Percentiles rank a stretch among this genome's conserved stretches.
These are phyloP conservation scores for Naganishia sp. DNA, from an alignment of 1,284 basidiomycete species.

Conservation along the genomic window DNA sequence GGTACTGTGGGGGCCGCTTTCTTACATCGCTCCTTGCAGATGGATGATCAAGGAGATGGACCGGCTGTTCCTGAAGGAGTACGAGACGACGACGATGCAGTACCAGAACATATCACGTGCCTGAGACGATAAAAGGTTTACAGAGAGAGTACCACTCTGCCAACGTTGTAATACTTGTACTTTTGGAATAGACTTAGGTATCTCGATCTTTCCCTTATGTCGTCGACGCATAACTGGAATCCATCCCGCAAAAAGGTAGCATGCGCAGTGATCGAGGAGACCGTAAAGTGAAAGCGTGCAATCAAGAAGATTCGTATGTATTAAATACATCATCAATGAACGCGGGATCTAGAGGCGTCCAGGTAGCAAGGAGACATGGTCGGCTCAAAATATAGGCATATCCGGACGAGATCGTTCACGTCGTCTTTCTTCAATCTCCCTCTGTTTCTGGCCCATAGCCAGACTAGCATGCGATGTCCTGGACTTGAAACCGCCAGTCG, in stretches of 20 bases:
- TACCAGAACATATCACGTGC: constrained; percentile 47
- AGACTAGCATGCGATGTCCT: constrained; percentile 17
- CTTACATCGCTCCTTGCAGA: constrained; percentile 37
- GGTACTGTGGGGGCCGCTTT: constrained; percentile 65
- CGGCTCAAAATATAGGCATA: constrained; percentile 1
- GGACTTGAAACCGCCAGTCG: constrained; percentile 8
- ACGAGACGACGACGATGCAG: constrained; percentile 54
- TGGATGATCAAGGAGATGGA: constrained; percentile 57
- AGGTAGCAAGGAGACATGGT: background rate
- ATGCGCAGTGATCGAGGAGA: no score
- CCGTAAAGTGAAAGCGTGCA: background rate
- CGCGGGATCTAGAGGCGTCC: background rate
- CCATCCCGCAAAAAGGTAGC: no score
- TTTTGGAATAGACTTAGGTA: no score
- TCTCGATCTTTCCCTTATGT: no score
- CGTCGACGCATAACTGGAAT: no score
- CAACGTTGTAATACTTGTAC: constrained; percentile 5
- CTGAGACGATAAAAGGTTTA: constrained; percentile 3
- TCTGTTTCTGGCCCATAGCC: constrained; percentile 27
- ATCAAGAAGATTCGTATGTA: background rate
- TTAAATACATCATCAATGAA: background rate
- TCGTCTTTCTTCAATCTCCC: constrained; percentile 22
- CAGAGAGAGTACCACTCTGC: background rate
- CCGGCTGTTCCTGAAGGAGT: constrained; percentile 53
- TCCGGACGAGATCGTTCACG: constrained; percentile 1